phyloP scores from a whole-genome alignment of 2,329 filamentous ascomycete genomes.

The Microdochium paspali region DNA sequence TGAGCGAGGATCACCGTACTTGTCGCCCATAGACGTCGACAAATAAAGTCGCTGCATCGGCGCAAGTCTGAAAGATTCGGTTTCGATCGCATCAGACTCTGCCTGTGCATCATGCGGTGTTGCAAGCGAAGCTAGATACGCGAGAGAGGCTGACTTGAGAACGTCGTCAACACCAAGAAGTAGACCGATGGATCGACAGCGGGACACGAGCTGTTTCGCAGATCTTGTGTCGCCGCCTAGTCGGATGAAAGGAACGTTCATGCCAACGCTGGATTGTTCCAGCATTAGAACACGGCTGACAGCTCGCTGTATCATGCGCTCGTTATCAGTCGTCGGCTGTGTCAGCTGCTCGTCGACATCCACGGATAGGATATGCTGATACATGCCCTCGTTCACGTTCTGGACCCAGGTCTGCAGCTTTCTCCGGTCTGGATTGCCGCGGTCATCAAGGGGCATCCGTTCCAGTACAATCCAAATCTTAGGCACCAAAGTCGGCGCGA shows the following conservation, averaged over 20 bases:
- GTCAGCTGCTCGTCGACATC: slow-evolving; percentile 24
- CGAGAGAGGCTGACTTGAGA: slow-evolving; percentile 24
- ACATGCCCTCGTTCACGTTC: slow-evolving; percentile 36
- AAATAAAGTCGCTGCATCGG: slow-evolving; percentile 47
- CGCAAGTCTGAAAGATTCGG: slow-evolving; percentile 34
- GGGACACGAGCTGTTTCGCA: slow-evolving; percentile 27
- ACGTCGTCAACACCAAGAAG: slow-evolving; percentile 25
- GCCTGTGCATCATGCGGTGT: slow-evolving; percentile 18
- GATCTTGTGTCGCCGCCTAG: slow-evolving; percentile 29
- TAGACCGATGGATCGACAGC: slow-evolving; percentile 27
- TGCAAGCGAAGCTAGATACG: slow-evolving; percentile 26
- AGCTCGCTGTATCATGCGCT: slow-evolving; percentile 26
- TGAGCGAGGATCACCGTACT: neutral
- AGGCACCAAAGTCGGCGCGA: slow-evolving; percentile 26
- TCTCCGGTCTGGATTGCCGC: slow-evolving; percentile 29
- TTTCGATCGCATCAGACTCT: slow-evolving; percentile 20
- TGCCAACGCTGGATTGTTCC: slow-evolving; percentile 26
- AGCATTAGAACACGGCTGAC: slow-evolving; percentile 28
- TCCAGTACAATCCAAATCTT: slow-evolving; percentile 38
- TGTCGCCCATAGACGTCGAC: slow-evolving; percentile 30
- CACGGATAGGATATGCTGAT: slow-evolving; percentile 34
- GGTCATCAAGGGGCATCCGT: slow-evolving; percentile 31
- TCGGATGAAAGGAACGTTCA: slow-evolving; percentile 29
- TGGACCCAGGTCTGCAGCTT: slow-evolving; percentile 43
- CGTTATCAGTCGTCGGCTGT: slow-evolving; percentile 25